Evolutionary conservation across 2,329 filamentous ascomycete species (phyloP), one percentile per base, ranked within the genome.

Genomic region (Penicillium occitanis): DNA sequence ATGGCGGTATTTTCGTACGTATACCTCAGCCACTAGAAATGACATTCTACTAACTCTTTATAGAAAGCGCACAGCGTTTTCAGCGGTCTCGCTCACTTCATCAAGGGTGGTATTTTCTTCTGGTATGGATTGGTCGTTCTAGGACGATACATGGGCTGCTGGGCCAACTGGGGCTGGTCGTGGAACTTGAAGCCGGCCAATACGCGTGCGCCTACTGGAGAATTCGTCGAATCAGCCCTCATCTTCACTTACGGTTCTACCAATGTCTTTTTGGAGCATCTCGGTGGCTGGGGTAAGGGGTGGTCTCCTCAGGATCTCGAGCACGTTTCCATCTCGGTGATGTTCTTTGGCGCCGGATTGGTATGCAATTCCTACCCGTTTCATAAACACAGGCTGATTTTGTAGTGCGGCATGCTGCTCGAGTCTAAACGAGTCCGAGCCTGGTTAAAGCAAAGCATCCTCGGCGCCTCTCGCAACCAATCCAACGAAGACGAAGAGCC

Each of bases 21-120:
- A 13, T 25, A 14, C 55, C 19, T 22, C 17, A 10, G 25, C 17
- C 19, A n/a, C 22, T 30, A n/a, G 6, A 13, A 10, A 33, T 33
- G 7, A 5, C 30, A 33, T 33, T 33, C 7, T 33, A 69, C 72
- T 37, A 46, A 48, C 51, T 10, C 68, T 67, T 11, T 42, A 22
- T 70, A 93, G 90, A 88, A 90, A 76, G 90, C 86, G 5, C 77
- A 77, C 25, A 83, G 83, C 2, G 82, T 97, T 66, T 96, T 94
- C 82, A 93, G 89, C 71, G 92, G 94, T 1, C 83, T 97, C 50
- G 94, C 94, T 7, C 94, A 98, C 75, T 97, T 92, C 81, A 88
- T 97, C 77, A 98, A 98, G 77, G 94, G 94, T 55, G 91, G 91
- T 3, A 90, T 98, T 64, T 98, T 98, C 82, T 92, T 97, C 80